Evolutionary conservation across 2,329 filamentous ascomycete species (phyloP), one percentile per base, ranked within the genome.

Genomic region (Colletotrichum plurivorum): DNA sequence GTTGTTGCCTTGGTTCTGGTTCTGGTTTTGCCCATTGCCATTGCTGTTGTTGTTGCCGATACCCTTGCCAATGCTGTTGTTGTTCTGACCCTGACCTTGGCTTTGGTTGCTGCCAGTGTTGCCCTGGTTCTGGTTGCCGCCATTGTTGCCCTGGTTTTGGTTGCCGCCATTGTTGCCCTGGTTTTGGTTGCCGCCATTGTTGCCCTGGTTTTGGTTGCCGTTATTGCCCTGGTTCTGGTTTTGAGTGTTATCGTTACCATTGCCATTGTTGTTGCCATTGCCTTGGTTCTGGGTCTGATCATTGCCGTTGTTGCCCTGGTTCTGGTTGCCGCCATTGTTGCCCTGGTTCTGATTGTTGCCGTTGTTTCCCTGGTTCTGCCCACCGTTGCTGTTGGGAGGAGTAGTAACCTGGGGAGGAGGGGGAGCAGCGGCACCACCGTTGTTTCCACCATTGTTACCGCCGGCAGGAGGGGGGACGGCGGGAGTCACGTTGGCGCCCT

Each of bases 401-500:
- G 51, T 20, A 15, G 51, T 61, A 5, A 49, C 62, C n/a, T 64
- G 45, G 10, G 69, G 61, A 27, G 66, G 20, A 4, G 61, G 41
- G 2, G 69, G 61, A 22, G 66, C 41, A 2, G 53, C 48, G 3
- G 52, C 36, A 25, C 27, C 56, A 18, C 57, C 59, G 27, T 51
- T 48, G 39, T 63, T 63, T 20, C 62, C 49, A 18, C 52, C 57
- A 0, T 43, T 61, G 31, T 36, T 36, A 2, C 31, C 31, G 10
- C 7, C 31, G 3, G 15, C n/a, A 2, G 41, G 25, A 9, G 48
- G 54, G 22, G 64, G 64, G 5, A 67, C 53, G 8, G 62, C 31
- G 41, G 63, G 62, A 57, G 67, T 67, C 5, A 57, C 56, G 36
- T 61, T 67, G 9, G 70, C 55, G 8, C 58, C 63, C n/a, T 53